Evolutionary conservation across 108 stramenopile genomes (phyloP).

Genomic region (Seminavis robusta): DNA sequence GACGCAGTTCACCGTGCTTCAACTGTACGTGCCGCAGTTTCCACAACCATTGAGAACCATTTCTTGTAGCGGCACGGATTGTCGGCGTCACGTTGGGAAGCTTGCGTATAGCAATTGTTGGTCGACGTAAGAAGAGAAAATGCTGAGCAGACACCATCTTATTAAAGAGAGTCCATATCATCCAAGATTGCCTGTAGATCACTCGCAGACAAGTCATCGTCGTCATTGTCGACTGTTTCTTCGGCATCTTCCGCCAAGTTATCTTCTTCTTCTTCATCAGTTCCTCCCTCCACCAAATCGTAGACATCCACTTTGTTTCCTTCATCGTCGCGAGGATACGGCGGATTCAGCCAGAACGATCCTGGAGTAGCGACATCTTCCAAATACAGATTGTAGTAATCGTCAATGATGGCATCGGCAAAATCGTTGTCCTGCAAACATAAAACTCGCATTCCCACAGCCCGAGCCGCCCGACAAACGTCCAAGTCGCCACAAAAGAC

Average conservation of each 20-base stretch:
- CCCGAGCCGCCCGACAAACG: slow-evolving; percentile 57
- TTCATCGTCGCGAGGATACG: slow-evolving; percentile 56
- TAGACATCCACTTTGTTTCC: slow-evolving; percentile 48
- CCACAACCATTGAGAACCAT: too few relatives aligned
- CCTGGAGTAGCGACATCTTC: slow-evolving; percentile 82
- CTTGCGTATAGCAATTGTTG: too few relatives aligned
- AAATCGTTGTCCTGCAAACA: slow-evolving; percentile 49
- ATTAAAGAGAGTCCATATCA: too few relatives aligned
- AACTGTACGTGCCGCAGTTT: too few relatives aligned
- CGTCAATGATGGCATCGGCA: slow-evolving; percentile 51
- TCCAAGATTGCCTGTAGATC: too few relatives aligned
- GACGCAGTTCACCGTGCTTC: too few relatives aligned
- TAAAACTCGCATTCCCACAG: slow-evolving; percentile 62
- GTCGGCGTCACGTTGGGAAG: too few relatives aligned
- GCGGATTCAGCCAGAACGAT: slow-evolving; percentile 81
- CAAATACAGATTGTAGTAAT: slow-evolving; percentile 40
- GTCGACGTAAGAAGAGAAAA: too few relatives aligned
- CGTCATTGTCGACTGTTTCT: slow-evolving; percentile 51
- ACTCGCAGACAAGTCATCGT: too few relatives aligned
- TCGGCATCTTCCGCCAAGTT: slow-evolving; percentile 6
- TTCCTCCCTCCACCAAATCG: slow-evolving; percentile 35
- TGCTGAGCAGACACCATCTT: too few relatives aligned
- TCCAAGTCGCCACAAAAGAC: slow-evolving; percentile 45
- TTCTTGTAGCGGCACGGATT: too few relatives aligned
- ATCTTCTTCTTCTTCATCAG: slow-evolving; percentile 14